These are phyloP conservation scores for Sphagnum contortum DNA, from an alignment of 225 moss, liverwort and hornwort genomes.

Conservation along the genomic window DNA sequence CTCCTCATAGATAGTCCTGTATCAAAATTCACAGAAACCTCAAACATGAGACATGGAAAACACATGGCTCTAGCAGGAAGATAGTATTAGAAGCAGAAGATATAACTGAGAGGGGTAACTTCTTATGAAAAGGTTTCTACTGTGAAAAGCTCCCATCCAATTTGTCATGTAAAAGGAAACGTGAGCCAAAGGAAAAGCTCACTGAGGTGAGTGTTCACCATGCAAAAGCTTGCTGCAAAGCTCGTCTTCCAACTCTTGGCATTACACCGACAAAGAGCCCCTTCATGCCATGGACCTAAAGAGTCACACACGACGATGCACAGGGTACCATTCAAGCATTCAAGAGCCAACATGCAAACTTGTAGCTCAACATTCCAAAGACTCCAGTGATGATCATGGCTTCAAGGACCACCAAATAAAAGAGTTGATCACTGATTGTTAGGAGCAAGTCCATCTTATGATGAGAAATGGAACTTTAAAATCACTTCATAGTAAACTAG, in stretches of 20 bases:
- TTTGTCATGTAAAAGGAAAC: not conserved
- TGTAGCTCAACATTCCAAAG: too few species aligned
- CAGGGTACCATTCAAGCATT: not conserved
- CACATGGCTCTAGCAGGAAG: not conserved
- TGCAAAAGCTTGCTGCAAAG: conserved; percentile 85
- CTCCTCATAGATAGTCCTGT: conserved; percentile 95
- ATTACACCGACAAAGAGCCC: conserved; percentile 75
- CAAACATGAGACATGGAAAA: not conserved
- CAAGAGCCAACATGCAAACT: not conserved
- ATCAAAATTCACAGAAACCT: conserved; percentile 3
- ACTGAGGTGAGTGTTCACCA: conserved; percentile 30
- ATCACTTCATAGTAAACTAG: too few species aligned
- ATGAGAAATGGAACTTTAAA: too few species aligned
- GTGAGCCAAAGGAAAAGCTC: not conserved
- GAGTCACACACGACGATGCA: not conserved
- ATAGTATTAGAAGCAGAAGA: not conserved
- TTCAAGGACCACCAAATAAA: not conserved
- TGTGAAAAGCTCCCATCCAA: not conserved
- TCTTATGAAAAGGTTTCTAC: too few species aligned
- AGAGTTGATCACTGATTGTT: not conserved
- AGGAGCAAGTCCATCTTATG: too few species aligned
- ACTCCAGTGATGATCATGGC: not conserved
- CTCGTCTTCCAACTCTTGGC: conserved; percentile 79
- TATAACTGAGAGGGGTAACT: too few species aligned
- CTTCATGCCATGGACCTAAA: conserved; percentile 67